Conservation (phyloP, 2,329 filamentous ascomycete genomes). For the Epicoccum sorghinum region DNA sequence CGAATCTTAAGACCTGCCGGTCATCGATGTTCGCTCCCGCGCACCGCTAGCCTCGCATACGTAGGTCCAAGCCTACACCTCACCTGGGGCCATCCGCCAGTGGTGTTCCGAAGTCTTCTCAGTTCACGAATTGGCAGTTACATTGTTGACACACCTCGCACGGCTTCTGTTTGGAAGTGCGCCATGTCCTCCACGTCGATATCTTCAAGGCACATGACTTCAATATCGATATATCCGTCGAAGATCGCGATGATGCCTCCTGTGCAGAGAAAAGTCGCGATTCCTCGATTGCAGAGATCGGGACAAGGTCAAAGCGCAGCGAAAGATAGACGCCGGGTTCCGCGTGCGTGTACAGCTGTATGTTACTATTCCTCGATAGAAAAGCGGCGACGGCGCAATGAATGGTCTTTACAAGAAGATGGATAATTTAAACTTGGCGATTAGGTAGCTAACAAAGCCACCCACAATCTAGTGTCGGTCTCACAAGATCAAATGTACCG, state of each 20-base stretch:
- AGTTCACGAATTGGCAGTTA: background rate
- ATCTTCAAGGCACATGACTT: constrained; percentile 7
- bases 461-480: constrained; percentile 39
- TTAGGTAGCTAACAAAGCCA: constrained; percentile 17
- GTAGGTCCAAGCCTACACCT: background rate
- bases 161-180: constrained; percentile 1
- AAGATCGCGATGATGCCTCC: constrained; percentile 16
- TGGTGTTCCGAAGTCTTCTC: background rate
- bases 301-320: constrained; percentile 14
- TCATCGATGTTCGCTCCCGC: constrained; percentile 14
- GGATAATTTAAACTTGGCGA: constrained; percentile 5
- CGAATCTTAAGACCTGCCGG: constrained; percentile 8
- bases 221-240: constrained; percentile 11
- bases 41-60: constrained; percentile 19
- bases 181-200: constrained; percentile 9
- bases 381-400: background rate
- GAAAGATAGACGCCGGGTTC: constrained; percentile 34
- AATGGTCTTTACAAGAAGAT: background rate
- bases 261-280: constrained; percentile 36
- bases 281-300: constrained; percentile 37
- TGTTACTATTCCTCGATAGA: constrained; percentile 10
- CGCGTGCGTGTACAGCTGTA: constrained; percentile 39
- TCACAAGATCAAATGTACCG: constrained; percentile 51
- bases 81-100: constrained; percentile 6
- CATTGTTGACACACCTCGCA: constrained; percentile 1